phyloP scores from a whole-genome alignment of 176 grass and related monocot genomes.

The Avena sativa region DNA sequence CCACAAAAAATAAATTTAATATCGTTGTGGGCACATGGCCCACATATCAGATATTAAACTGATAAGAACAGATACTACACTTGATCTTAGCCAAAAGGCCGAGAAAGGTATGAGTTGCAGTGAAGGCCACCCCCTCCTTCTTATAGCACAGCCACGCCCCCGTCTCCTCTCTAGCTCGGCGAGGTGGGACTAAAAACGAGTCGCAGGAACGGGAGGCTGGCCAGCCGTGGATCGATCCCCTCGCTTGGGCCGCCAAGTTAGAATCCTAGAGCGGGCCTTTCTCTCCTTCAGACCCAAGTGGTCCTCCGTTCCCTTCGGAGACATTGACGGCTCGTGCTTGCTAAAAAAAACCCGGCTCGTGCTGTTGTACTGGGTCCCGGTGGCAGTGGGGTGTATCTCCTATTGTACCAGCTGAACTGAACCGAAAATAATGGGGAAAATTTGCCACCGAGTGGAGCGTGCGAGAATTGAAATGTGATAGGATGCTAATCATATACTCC shows the following conservation, averaged over 20 bases:
- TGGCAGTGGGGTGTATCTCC: background rate
- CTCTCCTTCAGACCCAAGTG: background rate
- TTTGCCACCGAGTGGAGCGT: background rate
- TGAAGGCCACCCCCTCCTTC: background rate
- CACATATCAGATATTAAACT: background rate
- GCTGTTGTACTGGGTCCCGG: background rate
- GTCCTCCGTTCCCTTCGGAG: background rate
- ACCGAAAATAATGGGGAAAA: background rate
- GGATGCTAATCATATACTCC: too few species aligned
- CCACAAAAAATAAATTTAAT: background rate
- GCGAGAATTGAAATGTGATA: too few species aligned
- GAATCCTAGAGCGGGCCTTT: background rate
- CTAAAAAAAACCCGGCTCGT: too few species aligned
- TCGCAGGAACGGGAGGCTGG: background rate
- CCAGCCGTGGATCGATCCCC: background rate
- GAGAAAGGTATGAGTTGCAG: conserved; percentile 60
- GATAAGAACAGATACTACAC: conserved; percentile 13
- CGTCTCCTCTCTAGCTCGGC: background rate
- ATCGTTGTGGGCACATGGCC: background rate
- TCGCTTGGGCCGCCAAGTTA: background rate
- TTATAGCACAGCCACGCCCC: background rate
- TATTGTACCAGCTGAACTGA: background rate
- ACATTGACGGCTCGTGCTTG: too few species aligned
- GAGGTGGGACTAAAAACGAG: conserved; percentile 5
- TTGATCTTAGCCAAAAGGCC: conserved; percentile 72